phyloP scores from a whole-genome alignment of 441 rosid genomes.

The Codiaeum variegatum region DNA sequence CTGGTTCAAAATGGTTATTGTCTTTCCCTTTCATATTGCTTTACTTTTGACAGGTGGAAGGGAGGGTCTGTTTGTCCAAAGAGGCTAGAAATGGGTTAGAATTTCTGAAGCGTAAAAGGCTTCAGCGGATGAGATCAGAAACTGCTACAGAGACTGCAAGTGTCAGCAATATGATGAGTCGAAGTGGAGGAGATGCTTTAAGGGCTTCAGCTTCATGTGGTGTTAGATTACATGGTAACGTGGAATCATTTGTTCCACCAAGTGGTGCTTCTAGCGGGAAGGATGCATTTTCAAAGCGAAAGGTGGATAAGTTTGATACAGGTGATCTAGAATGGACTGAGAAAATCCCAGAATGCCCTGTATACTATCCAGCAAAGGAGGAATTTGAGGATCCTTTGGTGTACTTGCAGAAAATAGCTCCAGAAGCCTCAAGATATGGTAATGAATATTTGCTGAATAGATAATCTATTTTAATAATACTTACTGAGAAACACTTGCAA shows the following conservation, averaged over 20 bases:
- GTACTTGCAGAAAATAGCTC: slow-evolving; percentile 87
- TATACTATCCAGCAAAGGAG: slow-evolving; percentile 82
- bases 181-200: slow-evolving; percentile 89
- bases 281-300: slow-evolving; percentile 50
- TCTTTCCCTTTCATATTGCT: background rate
- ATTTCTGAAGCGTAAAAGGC: slow-evolving; percentile 78
- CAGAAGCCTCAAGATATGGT: slow-evolving; percentile 97
- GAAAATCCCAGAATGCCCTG: slow-evolving; percentile 89
- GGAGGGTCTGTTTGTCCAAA: slow-evolving; percentile 67
- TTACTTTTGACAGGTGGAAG: slow-evolving; percentile 72
- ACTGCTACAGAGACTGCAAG: slow-evolving; percentile 40
- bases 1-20: background rate
- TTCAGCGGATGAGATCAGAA: slow-evolving; percentile 61
- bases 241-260: slow-evolving; percentile 33
- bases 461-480: background rate
- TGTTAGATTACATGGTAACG: slow-evolving; percentile 53
- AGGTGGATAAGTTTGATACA: slow-evolving; percentile 70
- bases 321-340: slow-evolving; percentile 87
- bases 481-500: background rate
- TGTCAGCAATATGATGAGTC: slow-evolving; percentile 43
- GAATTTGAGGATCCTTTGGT: slow-evolving; percentile 96
- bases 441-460: slow-evolving; percentile 19
- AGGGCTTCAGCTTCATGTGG: slow-evolving; percentile 80
- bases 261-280: slow-evolving; percentile 40
- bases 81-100: slow-evolving; percentile 76